phyloP scores from a whole-genome alignment of 129 eudicot genomes.

The Pseudognaphalium luteoalbum region DNA sequence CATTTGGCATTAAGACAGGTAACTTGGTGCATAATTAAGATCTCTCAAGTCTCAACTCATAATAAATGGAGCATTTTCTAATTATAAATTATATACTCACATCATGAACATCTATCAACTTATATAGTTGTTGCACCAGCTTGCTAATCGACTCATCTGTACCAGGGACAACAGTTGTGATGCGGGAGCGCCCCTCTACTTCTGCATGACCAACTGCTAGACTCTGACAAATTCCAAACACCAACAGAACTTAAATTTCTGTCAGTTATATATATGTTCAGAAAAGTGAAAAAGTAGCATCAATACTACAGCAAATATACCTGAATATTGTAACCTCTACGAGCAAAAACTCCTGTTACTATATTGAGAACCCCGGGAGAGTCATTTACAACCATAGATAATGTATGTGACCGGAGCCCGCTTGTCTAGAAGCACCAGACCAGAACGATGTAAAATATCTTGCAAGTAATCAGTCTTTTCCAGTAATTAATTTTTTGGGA shows the following conservation, averaged over 20 bases:
- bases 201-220: conserved; percentile 93
- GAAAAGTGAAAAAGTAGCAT: background rate
- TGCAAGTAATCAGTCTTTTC: conserved; percentile 1
- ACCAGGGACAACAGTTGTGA: conserved; percentile 93
- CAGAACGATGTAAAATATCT: background rate
- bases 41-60: background rate
- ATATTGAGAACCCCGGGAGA: conserved; percentile 83
- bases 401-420: conserved; percentile 86
- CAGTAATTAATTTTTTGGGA: background rate
- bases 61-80: conserved; percentile 3
- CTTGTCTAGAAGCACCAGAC: conserved; percentile 53
- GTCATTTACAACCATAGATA: conserved; percentile 84
- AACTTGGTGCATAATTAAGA: background rate
- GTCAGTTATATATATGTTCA: background rate
- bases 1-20: background rate
- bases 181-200: conserved; percentile 81
- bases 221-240: conserved; percentile 48
- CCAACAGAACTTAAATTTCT: conserved; percentile 14
- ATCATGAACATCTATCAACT: conserved; percentile 80
- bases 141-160: conserved; percentile 82
- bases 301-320: conserved; percentile 34
- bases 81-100: conserved; percentile 39
- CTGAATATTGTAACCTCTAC: conserved; percentile 94
- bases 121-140: conserved; percentile 75
- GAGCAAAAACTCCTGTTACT: conserved; percentile 82